Conservation (phyloP, 805 yeast genomes). For the Lachancea mirantina region DNA sequence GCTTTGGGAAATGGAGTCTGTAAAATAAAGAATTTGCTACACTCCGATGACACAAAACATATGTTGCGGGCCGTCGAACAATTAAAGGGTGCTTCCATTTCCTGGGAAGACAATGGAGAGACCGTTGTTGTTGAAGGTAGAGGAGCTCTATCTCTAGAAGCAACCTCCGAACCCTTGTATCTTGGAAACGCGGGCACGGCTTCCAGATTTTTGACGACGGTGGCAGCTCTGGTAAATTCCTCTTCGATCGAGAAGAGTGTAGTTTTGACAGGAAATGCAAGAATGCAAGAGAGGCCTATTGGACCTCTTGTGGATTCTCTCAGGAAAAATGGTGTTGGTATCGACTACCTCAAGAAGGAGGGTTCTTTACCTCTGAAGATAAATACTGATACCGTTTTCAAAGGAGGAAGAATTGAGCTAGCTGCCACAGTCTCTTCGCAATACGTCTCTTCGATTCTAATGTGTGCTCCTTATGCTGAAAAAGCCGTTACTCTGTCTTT, state of each 20-base stretch:
- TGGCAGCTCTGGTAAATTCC: conserved; percentile 73
- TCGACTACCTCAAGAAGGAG: conserved; percentile 60
- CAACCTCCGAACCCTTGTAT: conserved; percentile 63
- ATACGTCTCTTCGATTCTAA: conserved; percentile 88
- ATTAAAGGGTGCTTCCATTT: conserved; percentile 72
- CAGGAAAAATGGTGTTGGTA: conserved; percentile 65
- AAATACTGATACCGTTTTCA: conserved; percentile 58
- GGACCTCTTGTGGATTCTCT: conserved; percentile 94
- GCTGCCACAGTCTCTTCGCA: conserved; percentile 97
- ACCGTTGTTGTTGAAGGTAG: conserved; percentile 80
- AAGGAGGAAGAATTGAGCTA: conserved; percentile 88
- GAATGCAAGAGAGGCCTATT: conserved; percentile 97
- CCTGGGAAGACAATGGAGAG: conserved; percentile 84
- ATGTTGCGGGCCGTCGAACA: conserved; percentile 83
- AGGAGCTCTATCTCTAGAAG: conserved; percentile 62
- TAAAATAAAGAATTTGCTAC: conserved; percentile 74
- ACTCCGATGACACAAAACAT: conserved; percentile 93
- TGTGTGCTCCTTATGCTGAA: conserved; percentile 96
- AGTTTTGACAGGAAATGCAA: conserved; percentile 81
- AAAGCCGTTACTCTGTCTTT: conserved; percentile 80
- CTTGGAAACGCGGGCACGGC: conserved; percentile 99
- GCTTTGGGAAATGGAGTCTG: conserved; percentile 86
- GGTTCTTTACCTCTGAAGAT: conserved; percentile 86
- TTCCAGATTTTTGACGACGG: conserved; percentile 86
- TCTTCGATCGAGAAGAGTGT: conserved; percentile 39